Evolutionary conservation across 441 rosid species (phyloP), one percentile per base, ranked within the genome.

Genomic region (Croton laevigatus): DNA sequence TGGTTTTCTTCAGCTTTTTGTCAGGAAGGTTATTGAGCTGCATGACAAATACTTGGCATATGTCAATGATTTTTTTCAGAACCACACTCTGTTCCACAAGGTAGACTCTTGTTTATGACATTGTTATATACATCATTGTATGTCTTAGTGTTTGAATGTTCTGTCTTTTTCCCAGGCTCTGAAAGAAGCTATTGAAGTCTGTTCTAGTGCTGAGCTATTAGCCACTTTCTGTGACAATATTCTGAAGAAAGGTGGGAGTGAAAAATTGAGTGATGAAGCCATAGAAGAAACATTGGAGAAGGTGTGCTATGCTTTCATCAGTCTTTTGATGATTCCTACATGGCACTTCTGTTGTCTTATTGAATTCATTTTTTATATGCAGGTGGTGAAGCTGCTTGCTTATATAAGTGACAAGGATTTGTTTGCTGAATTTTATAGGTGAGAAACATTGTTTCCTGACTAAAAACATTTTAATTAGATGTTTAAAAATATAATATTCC

Each of bases 211-310:
- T 0, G 99, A 94, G 75, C 79, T 94, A 62, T 82, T 94, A 64
- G 97, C 98, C 36, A 89, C 93, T n/a, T 94, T 89, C 72, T 94
- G 98, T 63, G 96, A 94, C 76, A 90, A 94, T 81, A 85, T 94
- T 57, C 94, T 94, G 75, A 94, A 92, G 79, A 94, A 94, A 81
- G 99, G 99, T 8, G 99, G 98, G 51, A 88, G 93, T 75, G 98
- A 92, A 82, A 94, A 94, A 80, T 73, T 95, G 68, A 88, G 97
- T 73, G 97, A 95, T 80, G 98, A 93, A 81, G 96, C 97, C 59
- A 87, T 95, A 66, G 99, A 92, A 75, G 98, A 90, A 75, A 90
- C 91, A 5, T 96, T 94, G 68, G 99, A 95, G 72, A 95, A 95
- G 99, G 99, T 92, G 38, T 20, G 70, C 1, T 57, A 12, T 68